phyloP scores from a whole-genome alignment of 768 basidiomycete genomes.

The Lactarius deliciosus region DNA sequence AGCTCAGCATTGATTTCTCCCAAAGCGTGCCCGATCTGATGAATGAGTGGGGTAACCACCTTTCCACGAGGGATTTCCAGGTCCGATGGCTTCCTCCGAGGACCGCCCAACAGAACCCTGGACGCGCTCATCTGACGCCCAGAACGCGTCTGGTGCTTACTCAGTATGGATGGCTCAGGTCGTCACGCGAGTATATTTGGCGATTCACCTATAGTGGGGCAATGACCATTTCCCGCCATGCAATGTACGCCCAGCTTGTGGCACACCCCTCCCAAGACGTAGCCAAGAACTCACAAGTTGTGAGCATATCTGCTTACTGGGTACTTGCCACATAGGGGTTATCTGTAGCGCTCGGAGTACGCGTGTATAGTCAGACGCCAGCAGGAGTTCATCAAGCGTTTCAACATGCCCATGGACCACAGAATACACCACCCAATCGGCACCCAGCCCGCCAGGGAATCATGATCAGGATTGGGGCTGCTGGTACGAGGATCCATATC shows the following conservation, averaged over 20 bases:
- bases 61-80: background rate
- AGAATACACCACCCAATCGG: background rate
- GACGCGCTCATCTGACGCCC: slow-evolving; percentile 27
- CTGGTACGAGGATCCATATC: background rate
- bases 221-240: slow-evolving; percentile 5
- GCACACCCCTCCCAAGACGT: background rate
- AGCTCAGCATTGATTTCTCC: background rate
- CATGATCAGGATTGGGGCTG: slow-evolving; percentile 4
- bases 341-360: background rate
- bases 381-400: background rate
- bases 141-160: slow-evolving; percentile 21
- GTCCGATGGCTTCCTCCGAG: slow-evolving; percentile 12
- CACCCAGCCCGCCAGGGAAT: background rate
- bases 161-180: slow-evolving; percentile 6
- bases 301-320: background rate
- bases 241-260: background rate
- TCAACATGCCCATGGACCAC: background rate
- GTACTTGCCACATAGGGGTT: background rate
- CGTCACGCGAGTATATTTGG: slow-evolving; percentile 13
- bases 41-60: slow-evolving; percentile 5
- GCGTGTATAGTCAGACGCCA: background rate
- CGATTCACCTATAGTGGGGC: slow-evolving; percentile 9
- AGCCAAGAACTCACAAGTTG: background rate
- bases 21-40: background rate
- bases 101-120: slow-evolving; percentile 15